These are phyloP conservation scores for Claviceps citrina DNA, from an alignment of 2,329 filamentous ascomycete species.

Conservation along the genomic window DNA sequence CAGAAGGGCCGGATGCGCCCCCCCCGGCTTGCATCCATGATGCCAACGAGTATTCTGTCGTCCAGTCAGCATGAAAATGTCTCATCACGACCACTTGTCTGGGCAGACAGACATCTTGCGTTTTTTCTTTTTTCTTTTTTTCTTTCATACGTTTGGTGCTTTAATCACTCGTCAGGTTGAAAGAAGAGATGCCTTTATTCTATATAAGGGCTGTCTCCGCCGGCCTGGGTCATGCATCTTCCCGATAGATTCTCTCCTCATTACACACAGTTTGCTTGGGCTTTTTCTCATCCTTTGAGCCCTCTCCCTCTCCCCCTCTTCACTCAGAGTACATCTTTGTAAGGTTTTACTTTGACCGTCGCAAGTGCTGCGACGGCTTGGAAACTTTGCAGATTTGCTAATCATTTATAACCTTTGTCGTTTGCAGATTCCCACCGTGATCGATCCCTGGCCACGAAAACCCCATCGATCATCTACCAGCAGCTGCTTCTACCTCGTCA, in stretches of 20 bases:
- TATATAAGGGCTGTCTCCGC: background rate
- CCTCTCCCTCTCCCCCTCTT: background rate
- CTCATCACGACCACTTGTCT: background rate
- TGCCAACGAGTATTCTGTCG: background rate
- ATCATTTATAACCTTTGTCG: background rate
- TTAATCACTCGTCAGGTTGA: background rate
- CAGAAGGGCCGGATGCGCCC: slow-evolving; percentile 2
- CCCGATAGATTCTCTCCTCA: background rate
- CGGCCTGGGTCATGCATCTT: background rate
- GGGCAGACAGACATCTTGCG: background rate
- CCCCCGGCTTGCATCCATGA: background rate
- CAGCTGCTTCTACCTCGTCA: slow-evolving; percentile 24
- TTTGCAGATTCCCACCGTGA: background rate
- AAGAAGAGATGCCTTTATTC: background rate
- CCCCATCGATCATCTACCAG: background rate
- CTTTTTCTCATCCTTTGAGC: background rate
- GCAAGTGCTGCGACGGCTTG: background rate
- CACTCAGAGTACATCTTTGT: too few species aligned
- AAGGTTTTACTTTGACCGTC: background rate
- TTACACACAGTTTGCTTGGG: background rate
- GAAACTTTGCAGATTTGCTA: background rate
- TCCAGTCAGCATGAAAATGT: background rate
- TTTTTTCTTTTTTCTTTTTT: background rate
- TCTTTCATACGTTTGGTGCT: background rate
- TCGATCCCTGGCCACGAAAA: background rate